A percentile compares a stretch with the other conserved stretches of the same genome.
Conservation (phyloP, 2,329 filamentous ascomycete genomes). For the Hymenoscyphus fraxineus region DNA sequence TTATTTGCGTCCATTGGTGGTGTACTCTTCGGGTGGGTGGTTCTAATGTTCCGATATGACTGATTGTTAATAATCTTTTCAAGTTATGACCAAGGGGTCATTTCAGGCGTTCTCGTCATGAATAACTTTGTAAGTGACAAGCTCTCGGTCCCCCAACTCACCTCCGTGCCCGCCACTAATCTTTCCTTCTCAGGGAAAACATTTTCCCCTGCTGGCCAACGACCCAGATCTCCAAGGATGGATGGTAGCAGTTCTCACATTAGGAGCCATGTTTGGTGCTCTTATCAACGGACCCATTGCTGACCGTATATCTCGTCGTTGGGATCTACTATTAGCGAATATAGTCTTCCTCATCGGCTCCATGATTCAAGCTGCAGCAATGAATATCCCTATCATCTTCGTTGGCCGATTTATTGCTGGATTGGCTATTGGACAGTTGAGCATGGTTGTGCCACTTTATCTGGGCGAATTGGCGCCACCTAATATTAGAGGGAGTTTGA, state of each 20-base stretch:
- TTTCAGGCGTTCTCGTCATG: conserved; percentile 61
- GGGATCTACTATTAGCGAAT: conserved; percentile 61
- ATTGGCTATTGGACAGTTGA: conserved; percentile 44
- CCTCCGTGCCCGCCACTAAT: neutral
- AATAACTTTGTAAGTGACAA: conserved; percentile 40
- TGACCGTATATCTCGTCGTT: conserved; percentile 64
- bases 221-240: conserved; percentile 17
- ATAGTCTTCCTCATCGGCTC: conserved; percentile 66
- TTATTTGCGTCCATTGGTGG: conserved; percentile 59
- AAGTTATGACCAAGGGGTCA: conserved; percentile 68
- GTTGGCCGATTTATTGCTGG: conserved; percentile 71
- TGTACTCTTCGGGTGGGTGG: conserved; percentile 42
- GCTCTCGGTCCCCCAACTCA: neutral
- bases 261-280: conserved; percentile 59
- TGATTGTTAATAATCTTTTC: conserved; percentile 45
- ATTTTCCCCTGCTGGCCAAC: conserved; percentile 43
- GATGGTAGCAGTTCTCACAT: conserved; percentile 16
- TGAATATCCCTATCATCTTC: conserved; percentile 49
- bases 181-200: conserved; percentile 36
- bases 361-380: conserved; percentile 60
- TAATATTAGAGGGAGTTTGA: conserved; percentile 59
- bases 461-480: conserved; percentile 43
- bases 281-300: conserved; percentile 65
- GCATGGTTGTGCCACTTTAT: conserved; percentile 34
- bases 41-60: conserved; percentile 26